phyloP scores from a whole-genome alignment of 192 early-diverging fungal genomes.

The Backusella psychrophila region DNA sequence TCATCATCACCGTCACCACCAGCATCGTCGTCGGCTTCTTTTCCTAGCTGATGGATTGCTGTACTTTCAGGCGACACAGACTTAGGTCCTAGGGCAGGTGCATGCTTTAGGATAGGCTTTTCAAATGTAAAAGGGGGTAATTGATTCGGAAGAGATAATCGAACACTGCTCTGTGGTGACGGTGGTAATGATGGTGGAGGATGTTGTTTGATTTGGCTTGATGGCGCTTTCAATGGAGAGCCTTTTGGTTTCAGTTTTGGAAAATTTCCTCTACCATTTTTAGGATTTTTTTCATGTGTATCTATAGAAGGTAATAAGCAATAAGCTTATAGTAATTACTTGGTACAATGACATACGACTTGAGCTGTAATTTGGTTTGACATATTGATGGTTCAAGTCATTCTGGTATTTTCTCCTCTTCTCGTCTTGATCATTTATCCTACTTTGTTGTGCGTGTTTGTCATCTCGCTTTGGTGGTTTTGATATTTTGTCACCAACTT shows the following conservation, averaged over 20 bases:
- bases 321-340: too few relatives aligned
- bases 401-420: neutral
- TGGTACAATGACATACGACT: neutral
- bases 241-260: neutral
- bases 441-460: neutral
- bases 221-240: neutral
- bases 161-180: neutral
- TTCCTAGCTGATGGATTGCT: neutral
- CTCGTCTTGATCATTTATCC: neutral
- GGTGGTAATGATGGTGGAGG: neutral
- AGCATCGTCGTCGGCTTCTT: neutral
- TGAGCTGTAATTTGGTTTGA: neutral
- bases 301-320: neutral
- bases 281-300: neutral
- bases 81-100: neutral
- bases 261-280: neutral
- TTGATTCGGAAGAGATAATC: neutral
- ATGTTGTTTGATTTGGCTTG: neutral
- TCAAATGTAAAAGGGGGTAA: neutral
- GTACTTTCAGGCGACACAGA: neutral
- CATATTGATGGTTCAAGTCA: neutral
- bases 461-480: neutral
- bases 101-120: neutral
- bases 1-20: neutral
- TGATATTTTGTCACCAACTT: too few relatives aligned